Conservation (phyloP, 139 green algal genomes). For the Coelastrella sp. region DNA sequence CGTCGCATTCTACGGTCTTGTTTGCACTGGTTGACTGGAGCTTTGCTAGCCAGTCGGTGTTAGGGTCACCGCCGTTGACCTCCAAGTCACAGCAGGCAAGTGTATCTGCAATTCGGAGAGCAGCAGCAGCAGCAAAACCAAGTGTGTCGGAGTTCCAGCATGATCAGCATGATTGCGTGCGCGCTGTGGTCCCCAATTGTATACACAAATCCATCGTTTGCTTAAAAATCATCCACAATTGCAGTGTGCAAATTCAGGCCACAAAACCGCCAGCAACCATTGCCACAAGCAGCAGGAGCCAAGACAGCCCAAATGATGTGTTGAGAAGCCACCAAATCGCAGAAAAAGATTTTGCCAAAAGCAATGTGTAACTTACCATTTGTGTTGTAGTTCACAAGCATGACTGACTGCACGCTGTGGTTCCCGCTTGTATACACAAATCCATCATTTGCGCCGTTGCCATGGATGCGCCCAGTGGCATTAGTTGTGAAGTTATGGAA, state of each 20-base stretch:
- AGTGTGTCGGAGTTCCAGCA: neutral
- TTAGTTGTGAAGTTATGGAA: constrained; percentile 22
- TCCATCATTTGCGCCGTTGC: constrained; percentile 43
- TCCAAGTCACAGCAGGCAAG: too few species aligned
- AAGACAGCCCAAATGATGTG: too few species aligned
- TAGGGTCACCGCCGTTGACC: too few species aligned
- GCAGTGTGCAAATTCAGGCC: too few species aligned
- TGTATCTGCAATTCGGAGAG: too few species aligned
- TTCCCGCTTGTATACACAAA: neutral
- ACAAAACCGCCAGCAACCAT: too few species aligned
- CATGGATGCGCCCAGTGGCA: neutral
- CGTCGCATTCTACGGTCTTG: too few species aligned
- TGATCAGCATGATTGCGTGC: neutral
- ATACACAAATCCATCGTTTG: constrained; percentile 12
- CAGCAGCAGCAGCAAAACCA: neutral
- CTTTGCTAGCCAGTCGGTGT: too few species aligned
- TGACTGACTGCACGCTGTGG: neutral
- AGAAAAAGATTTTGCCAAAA: too few species aligned
- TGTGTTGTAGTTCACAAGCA: constrained; percentile 23
- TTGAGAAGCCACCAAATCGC: too few species aligned
- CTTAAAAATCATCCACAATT: neutral
- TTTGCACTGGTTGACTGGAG: too few species aligned
- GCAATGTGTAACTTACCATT: neutral
- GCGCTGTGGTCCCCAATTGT: neutral
- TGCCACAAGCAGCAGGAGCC: too few species aligned